Evolutionary conservation across 2,329 filamentous ascomycete species (phyloP), one percentile per base, ranked within the genome.

Genomic region (Alternaria triticimaculans): DNA sequence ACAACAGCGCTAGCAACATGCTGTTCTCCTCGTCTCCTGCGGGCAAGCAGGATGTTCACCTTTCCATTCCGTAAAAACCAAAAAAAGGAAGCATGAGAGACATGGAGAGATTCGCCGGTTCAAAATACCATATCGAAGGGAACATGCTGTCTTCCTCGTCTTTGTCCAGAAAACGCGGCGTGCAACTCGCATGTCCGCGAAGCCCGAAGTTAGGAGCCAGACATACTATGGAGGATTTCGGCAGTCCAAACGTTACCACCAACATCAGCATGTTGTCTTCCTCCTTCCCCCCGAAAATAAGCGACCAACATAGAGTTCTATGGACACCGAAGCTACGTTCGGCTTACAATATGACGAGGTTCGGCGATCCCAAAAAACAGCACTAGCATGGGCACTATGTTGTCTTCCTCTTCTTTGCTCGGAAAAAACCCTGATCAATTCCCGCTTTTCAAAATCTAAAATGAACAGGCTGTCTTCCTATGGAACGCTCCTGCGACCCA

Each of bases 51-150:
- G 0, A 18, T 11, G 2, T 11, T 3, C n/a, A 18, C n/a, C n/a
- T 18, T 11, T 18, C 6, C 3, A 2, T 6, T 41, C 2, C 2
- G 2, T 11, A 41, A 18, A n/a, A 18, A 0, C n/a, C n/a, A 10
- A 18, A 18, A 41, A 3, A 0, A 0, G 5, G 9, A 41, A 18
- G 5, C 5, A 0, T 41, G 1, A 1, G 0, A 0, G 37, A 41
- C n/a, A 41, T 41, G 37, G n/a, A 41, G 37, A 18, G n/a, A 41
- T 41, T 18, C n/a, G 5, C n/a, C 9, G 9, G n/a, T 41, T n/a
- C n/a, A n/a, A n/a, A n/a, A n/a, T n/a, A n/a, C n/a, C n/a, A n/a
- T n/a, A n/a, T n/a, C n/a, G n/a, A n/a, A n/a, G n/a, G n/a, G n/a
- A n/a, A n/a, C n/a, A n/a, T n/a, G n/a, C n/a, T n/a, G n/a, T n/a